A percentile compares a stretch with the other conserved stretches of the same genome.
Evolutionary conservation across 352 stramenopile genomes (phyloP).

Genomic region (Pelagophyceae sp.): DNA sequence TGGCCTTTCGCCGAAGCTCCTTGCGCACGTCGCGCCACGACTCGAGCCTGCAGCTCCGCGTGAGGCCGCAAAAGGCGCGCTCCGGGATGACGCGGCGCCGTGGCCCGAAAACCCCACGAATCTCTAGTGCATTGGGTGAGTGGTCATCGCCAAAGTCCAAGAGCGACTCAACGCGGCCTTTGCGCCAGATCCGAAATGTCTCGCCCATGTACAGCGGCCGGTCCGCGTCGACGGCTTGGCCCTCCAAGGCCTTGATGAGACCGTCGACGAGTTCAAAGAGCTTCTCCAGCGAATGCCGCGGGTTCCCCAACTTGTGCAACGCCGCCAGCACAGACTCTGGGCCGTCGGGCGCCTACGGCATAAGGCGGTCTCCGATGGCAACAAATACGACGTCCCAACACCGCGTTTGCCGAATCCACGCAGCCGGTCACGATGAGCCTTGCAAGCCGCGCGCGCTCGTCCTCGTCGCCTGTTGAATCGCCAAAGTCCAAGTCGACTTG

Average conservation of each 20-base stretch:
- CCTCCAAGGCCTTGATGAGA: slow-evolving; percentile 31
- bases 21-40: slow-evolving; percentile 82
- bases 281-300: slow-evolving; percentile 54
- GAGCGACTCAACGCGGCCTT: too few relatives aligned
- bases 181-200: background rate
- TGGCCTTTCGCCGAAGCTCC: slow-evolving; percentile 81
- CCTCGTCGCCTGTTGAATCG: background rate
- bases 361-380: slow-evolving; percentile 21
- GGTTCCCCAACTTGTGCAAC: slow-evolving; percentile 66
- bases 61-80: too few relatives aligned
- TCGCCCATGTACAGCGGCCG: slow-evolving; percentile 18
- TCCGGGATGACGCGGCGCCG: too few relatives aligned
- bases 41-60: slow-evolving; percentile 34
- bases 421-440: background rate
- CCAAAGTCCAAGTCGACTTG: slow-evolving; percentile 58
- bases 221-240: background rate
- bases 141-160: too few relatives aligned
- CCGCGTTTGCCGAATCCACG: background rate
- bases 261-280: slow-evolving; percentile 65
- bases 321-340: slow-evolving; percentile 64
- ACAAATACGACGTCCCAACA: too few relatives aligned
- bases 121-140: too few relatives aligned
- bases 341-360: slow-evolving; percentile 59
- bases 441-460: slow-evolving; percentile 1
- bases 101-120: too few relatives aligned